Base-by-base conservation (phyloP, 331 rosid genomes). In the Dryas integrifolia region DNA sequence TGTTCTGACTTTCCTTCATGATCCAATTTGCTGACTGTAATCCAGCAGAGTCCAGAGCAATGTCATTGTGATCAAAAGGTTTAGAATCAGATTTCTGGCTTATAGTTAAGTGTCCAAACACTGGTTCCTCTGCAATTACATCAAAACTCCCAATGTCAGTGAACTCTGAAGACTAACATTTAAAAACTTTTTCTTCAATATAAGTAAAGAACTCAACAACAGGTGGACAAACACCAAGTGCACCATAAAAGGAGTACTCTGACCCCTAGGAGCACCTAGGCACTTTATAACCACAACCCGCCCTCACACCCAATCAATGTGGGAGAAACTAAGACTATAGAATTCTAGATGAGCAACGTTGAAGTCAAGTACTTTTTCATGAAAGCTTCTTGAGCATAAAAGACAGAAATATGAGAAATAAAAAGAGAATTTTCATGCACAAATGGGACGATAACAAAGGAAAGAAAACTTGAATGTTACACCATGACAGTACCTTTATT, bases 101-200 rank as follows among this genome's bases (percentile, higher is more conserved):
- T 63, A 75, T 74, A 72, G 80, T 72, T 59, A 83, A 77, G 69
- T 83, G 90, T 65, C 79, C 70, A 61, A 83, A 78, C 70, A 81
- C 77, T 52, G 76, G 72, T 46, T 91, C 90, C 68, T 91, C 98
- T 89, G 96, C 80, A 74, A 39, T 72, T 11, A 68, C 70, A 83
- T 74, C 77, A 78, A 41, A 59, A 59, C 26, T 60, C 35, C 39
- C 47, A 58, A 59, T 24, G 50, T 21, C 58, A 67, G 51, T 67
- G 70, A 79, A 67, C 77, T 72, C 53, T 61, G 49, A 68, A 66
- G 46, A 48, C 40, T 43, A 18, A 9, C 51, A 74, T 56, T 65
- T 53, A 7, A 21, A 0, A 21, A 21, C 24, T 7, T 12, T 48
- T 11, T 67, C 13, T 10, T 47, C 18, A 18, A 57, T 9, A 18